These are phyloP conservation scores for Calonectria crousiana DNA, from an alignment of 2,329 filamentous ascomycete species.

Conservation along the genomic window DNA sequence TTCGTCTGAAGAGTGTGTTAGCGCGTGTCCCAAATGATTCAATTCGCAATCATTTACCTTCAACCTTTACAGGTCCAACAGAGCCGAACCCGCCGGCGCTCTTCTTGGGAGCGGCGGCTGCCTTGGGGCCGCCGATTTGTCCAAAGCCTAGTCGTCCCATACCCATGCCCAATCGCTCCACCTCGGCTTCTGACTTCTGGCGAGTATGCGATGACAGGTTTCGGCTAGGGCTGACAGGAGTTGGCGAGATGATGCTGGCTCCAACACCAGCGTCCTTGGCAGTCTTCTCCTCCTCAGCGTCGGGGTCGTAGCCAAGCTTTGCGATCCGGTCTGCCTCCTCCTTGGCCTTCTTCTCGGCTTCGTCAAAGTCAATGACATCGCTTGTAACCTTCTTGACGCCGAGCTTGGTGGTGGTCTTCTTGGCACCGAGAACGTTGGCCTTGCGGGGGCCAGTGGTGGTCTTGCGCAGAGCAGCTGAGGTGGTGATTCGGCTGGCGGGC, in stretches of 20 bases:
- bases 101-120: constrained; percentile 71
- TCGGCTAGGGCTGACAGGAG: constrained; percentile 76
- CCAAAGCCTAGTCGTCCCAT: constrained; percentile 89
- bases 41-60: constrained; percentile 65
- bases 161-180: constrained; percentile 92
- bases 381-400: constrained; percentile 91
- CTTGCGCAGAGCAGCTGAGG: constrained; percentile 87
- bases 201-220: constrained; percentile 68
- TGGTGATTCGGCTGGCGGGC: constrained; percentile 78
- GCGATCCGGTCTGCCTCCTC: constrained; percentile 97
- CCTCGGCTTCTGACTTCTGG: constrained; percentile 78
- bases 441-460: constrained; percentile 79
- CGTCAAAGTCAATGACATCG: constrained; percentile 93
- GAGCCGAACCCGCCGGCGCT: constrained; percentile 90
- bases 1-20: constrained; percentile 65
- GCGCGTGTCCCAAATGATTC: not conserved
- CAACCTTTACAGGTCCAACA: constrained; percentile 79
- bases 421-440: constrained; percentile 85
- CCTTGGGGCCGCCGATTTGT: constrained; percentile 77
- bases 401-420: constrained; percentile 84
- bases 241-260: constrained; percentile 77
- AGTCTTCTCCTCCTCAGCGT: constrained; percentile 77
- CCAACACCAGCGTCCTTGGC: constrained; percentile 61
- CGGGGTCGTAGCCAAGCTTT: constrained; percentile 94
- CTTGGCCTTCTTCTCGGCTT: constrained; percentile 95